Evolutionary conservation across 2,329 filamentous ascomycete species (phyloP).

Genomic region (Trichoderma koningiopsis): DNA sequence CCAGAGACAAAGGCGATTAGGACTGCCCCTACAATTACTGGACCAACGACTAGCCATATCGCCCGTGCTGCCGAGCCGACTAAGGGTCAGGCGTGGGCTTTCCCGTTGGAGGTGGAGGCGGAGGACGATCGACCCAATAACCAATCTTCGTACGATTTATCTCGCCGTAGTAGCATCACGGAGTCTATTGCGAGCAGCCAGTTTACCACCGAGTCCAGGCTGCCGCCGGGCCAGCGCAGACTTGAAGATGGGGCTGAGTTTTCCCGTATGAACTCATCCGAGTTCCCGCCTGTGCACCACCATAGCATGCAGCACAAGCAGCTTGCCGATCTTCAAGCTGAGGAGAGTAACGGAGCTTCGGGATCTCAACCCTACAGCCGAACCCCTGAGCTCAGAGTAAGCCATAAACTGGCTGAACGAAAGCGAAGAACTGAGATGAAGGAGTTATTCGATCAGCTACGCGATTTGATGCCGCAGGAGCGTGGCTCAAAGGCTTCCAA

Average conservation of each 20-base stretch:
- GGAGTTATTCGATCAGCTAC: conserved; percentile 77
- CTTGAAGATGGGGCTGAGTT: conserved; percentile 65
- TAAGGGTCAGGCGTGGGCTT: conserved; percentile 82
- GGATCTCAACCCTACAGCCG: conserved; percentile 77
- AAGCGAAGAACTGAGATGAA: conserved; percentile 89
- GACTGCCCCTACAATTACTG: conserved; percentile 75
- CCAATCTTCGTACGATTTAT: conserved; percentile 55
- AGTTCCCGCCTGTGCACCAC: conserved; percentile 67
- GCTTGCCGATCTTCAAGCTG: conserved; percentile 65
- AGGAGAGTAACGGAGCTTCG: conserved; percentile 53
- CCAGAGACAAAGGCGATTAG: conserved; percentile 60
- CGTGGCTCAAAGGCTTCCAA: conserved; percentile 84
- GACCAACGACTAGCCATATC: conserved; percentile 65
- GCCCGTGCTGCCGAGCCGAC: conserved; percentile 75
- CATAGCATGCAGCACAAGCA: conserved; percentile 76
- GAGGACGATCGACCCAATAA: conserved; percentile 60
- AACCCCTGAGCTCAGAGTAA: conserved; percentile 78
- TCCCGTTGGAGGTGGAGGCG: conserved; percentile 48
- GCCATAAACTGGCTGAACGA: conserved; percentile 81
- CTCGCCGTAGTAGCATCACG: conserved; percentile 73
- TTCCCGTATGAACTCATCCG: conserved; percentile 52
- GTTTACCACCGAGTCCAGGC: conserved; percentile 71
- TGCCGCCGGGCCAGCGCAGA: conserved; percentile 71
- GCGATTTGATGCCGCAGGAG: conserved; percentile 77
- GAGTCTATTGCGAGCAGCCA: conserved; percentile 80